Evolutionary conservation across 345 rosid genomes (phyloP).

Genomic region (Syzygium aromaticum): DNA sequence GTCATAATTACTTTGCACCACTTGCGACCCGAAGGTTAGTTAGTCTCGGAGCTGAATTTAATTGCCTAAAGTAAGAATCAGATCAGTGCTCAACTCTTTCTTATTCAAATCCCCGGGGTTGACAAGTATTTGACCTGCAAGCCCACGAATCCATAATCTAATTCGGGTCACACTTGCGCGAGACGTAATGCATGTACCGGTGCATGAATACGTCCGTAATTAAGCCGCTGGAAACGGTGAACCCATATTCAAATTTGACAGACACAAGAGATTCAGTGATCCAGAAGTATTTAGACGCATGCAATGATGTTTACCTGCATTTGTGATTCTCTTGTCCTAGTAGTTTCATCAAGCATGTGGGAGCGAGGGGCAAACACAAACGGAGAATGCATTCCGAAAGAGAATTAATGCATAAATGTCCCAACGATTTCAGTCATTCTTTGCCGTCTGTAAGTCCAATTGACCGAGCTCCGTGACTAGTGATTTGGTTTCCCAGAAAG

Average conservation of each 20-base stretch:
- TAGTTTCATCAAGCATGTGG: neutral
- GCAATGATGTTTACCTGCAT: neutral
- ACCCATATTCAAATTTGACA: neutral
- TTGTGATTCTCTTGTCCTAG: neutral
- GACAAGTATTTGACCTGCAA: too few species aligned
- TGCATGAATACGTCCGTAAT: neutral
- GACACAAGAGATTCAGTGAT: neutral
- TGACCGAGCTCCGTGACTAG: neutral
- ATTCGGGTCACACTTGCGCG: neutral
- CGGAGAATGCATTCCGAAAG: neutral
- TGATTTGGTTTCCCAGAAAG: neutral
- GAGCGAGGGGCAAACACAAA: neutral
- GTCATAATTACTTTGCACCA: neutral
- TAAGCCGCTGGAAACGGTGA: neutral
- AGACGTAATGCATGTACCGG: neutral
- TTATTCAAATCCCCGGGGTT: neutral
- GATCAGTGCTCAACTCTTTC: neutral
- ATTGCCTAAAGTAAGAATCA: neutral
- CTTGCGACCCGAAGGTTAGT: rapidly evolving
- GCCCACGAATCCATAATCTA: neutral
- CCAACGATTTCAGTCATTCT: neutral
- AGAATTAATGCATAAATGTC: neutral
- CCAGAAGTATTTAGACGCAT: neutral
- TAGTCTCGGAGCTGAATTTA: neutral
- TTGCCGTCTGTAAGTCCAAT: neutral